Percentiles rank a stretch among this genome's conserved stretches.
These are phyloP conservation scores for Sungouiella thailandica DNA, from an alignment of 805 yeast species.

Conservation along the genomic window DNA sequence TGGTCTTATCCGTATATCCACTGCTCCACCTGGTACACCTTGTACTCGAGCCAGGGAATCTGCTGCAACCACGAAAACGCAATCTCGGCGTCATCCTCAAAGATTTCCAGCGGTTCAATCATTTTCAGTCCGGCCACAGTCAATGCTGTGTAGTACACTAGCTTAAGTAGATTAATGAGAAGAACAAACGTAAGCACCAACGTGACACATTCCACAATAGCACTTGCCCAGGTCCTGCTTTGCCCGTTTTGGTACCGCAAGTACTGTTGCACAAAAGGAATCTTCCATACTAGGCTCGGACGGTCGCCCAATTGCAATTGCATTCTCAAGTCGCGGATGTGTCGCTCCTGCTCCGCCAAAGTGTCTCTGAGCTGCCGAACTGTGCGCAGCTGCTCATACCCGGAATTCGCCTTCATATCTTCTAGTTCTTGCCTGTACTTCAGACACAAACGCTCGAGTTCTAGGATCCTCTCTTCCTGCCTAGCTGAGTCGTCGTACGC, in stretches of 20 bases:
- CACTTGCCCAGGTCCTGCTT: too few relatives aligned
- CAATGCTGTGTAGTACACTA: slow-evolving; percentile 5
- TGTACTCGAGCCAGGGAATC: slow-evolving; percentile 14
- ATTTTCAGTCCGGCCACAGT: neutral
- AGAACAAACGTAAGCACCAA: slow-evolving; percentile 5
- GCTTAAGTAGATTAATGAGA: slow-evolving; percentile 4
- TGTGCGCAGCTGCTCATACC: too few relatives aligned
- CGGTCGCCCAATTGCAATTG: too few relatives aligned
- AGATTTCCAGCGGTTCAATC: neutral
- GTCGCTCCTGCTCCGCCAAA: too few relatives aligned
- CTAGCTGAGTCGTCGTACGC: neutral
- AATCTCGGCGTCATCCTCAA: slow-evolving; percentile 3
- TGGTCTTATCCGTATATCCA: slow-evolving; percentile 2
- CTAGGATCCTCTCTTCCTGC: neutral
- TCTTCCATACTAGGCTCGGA: too few relatives aligned
- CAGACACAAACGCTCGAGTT: slow-evolving; percentile 1
- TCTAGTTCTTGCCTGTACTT: neutral
- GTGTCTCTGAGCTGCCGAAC: too few relatives aligned
- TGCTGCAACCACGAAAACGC: slow-evolving; percentile 10
- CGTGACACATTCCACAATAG: too few relatives aligned
- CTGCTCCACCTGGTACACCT: slow-evolving; percentile 8
- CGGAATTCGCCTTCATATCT: too few relatives aligned
- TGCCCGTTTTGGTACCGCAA: too few relatives aligned
- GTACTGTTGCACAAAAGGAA: too few relatives aligned
- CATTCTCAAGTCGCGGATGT: too few relatives aligned